Conservation (phyloP, 306 rosid genomes). For the Cercis canadensis region DNA sequence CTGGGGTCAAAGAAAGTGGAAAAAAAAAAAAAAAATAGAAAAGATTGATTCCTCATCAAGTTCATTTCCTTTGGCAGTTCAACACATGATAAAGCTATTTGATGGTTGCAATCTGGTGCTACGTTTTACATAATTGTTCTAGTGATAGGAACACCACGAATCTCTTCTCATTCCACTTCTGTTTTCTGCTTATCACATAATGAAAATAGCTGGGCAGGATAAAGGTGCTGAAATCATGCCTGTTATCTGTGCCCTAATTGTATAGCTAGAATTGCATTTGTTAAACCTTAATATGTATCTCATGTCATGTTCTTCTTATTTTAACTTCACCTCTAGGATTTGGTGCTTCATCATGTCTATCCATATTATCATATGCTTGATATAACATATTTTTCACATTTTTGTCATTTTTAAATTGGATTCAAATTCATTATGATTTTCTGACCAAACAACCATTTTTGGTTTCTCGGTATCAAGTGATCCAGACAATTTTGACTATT, state of each 20-base stretch:
- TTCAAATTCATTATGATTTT: constrained; percentile 37
- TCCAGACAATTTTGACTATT: constrained; percentile 40
- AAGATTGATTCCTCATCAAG: neutral
- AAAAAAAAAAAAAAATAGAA: neutral
- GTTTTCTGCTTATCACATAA: neutral
- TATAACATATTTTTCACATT: constrained; percentile 21
- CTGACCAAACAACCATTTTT: constrained; percentile 36
- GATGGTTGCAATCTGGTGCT: constrained; percentile 31
- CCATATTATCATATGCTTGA: neutral
- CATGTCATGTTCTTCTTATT: constrained; percentile 23
- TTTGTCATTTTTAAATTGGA: constrained; percentile 38
- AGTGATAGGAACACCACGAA: constrained; percentile 3
- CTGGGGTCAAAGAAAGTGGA: constrained; percentile 21
- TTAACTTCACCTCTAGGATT: constrained; percentile 30
- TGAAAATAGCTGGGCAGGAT: constrained; percentile 23
- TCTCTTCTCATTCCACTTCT: constrained; percentile 6
- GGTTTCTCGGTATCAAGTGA: constrained; percentile 37
- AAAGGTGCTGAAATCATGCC: constrained; percentile 22
- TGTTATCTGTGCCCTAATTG: neutral
- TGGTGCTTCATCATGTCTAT: constrained; percentile 14
- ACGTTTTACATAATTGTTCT: neutral
- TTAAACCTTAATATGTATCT: constrained; percentile 14
- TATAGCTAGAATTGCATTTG: constrained; percentile 18
- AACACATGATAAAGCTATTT: constrained; percentile 25
- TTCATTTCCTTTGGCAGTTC: constrained; percentile 25